These are phyloP conservation scores for Xenoacremonium recifei DNA, from an alignment of 2,329 filamentous ascomycete species.

Conservation along the genomic window DNA sequence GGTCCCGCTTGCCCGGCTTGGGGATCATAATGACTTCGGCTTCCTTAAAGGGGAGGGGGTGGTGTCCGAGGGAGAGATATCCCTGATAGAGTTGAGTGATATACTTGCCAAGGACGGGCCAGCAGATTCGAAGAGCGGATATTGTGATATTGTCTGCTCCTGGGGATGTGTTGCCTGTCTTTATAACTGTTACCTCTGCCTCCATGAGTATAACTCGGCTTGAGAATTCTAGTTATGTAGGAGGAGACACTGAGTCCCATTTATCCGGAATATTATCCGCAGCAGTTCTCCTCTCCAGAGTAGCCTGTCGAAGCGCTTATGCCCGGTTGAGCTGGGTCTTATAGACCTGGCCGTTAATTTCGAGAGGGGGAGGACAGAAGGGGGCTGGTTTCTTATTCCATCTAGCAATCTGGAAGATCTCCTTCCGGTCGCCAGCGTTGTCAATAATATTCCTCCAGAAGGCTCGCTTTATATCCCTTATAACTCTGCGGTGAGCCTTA, in stretches of 20 bases:
- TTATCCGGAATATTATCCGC: conserved; percentile 13
- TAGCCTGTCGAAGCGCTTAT: conserved; percentile 11
- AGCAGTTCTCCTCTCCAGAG: conserved; percentile 10
- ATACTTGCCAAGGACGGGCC: too few species aligned
- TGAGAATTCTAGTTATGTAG: conserved; percentile 11
- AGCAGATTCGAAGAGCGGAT: too few species aligned
- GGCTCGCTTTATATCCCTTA: conserved; percentile 6
- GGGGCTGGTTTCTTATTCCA: conserved; percentile 10
- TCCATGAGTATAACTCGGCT: conserved; percentile 13
- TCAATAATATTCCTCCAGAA: conserved; percentile 14
- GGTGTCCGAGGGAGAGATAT: too few species aligned
- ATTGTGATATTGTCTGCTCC: conserved; percentile 18
- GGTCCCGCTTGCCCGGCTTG: too few species aligned
- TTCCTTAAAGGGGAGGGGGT: too few species aligned
- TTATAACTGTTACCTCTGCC: conserved; percentile 9
- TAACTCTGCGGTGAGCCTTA: conserved; percentile 6
- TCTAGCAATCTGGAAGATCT: conserved; percentile 8
- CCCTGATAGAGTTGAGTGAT: too few species aligned
- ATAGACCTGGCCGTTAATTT: conserved; percentile 12
- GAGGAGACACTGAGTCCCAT: conserved; percentile 6
- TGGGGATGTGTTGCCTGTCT: conserved; percentile 18
- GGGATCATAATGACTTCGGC: too few species aligned
- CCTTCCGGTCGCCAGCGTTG: conserved; percentile 7
- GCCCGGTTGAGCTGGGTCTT: conserved; percentile 15
- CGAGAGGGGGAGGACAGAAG: conserved; percentile 13